A percentile compares a stretch with the other conserved stretches of the same genome.
phyloP scores from a whole-genome alignment of 73 alveolate species.

The Halteria grandinella region DNA sequence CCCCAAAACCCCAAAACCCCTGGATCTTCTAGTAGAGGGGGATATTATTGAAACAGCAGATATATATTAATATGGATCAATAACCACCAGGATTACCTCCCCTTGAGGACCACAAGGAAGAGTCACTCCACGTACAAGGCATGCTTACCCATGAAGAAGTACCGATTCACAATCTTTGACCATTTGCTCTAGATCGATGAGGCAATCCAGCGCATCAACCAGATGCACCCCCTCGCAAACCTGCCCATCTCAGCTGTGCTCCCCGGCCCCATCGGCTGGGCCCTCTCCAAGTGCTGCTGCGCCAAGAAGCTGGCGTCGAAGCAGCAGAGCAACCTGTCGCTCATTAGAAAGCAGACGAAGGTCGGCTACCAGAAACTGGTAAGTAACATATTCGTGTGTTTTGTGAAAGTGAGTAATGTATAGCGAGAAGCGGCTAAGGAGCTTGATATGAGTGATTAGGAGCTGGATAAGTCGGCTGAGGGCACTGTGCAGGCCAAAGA shows the following conservation, averaged over 20 bases:
- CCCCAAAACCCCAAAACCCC: too few relatives aligned
- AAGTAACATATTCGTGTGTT: background rate
- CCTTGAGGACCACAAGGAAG: background rate
- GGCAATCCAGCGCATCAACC: constrained; percentile 13
- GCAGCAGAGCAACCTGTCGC: background rate
- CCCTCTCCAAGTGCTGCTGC: background rate
- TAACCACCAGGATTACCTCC: constrained; percentile 5
- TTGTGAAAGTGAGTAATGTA: constrained; percentile 1
- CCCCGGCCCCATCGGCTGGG: constrained; percentile 23
- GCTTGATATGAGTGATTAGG: too few relatives aligned
- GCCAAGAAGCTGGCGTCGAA: background rate
- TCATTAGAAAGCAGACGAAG: background rate
- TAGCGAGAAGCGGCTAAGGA: constrained; percentile 1
- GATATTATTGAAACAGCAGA: background rate
- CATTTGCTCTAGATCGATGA: background rate
- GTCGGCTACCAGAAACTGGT: constrained; percentile 35
- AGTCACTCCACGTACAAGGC: background rate
- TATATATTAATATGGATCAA: background rate
- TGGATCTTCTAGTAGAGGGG: too few relatives aligned
- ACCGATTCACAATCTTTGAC: background rate
- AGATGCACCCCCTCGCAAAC: constrained; percentile 32
- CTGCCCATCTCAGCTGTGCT: constrained; percentile 1
- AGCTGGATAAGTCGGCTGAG: too few relatives aligned
- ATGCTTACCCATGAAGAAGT: too few relatives aligned
- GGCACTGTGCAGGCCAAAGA: constrained; percentile 1